These are phyloP conservation scores for Eragrostis tef DNA, from an alignment of 202 grass and related monocot species.

Conservation along the genomic window DNA sequence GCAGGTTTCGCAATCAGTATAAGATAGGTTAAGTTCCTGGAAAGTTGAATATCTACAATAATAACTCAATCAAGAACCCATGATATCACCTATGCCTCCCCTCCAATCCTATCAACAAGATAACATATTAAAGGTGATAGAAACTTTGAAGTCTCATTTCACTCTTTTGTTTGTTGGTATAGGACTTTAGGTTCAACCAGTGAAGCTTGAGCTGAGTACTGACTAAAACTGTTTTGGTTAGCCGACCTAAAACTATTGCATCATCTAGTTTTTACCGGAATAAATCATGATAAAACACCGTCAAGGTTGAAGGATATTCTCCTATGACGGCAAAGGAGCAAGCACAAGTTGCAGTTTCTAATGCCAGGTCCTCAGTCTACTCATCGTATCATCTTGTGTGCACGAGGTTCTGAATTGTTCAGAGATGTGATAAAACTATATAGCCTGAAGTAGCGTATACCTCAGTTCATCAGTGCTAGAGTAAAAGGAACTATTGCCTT, in stretches of 20 bases:
- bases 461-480: conserved; percentile 1
- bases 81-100: conserved; percentile 42
- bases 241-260: neutral
- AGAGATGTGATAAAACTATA: neutral
- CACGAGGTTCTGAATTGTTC: no score
- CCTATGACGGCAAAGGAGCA: neutral
- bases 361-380: neutral
- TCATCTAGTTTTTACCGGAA: neutral
- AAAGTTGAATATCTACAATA: neutral
- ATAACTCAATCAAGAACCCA: neutral
- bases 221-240: neutral
- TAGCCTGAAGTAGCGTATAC: neutral
- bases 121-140: conserved; percentile 32
- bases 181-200: neutral
- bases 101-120: conserved; percentile 34
- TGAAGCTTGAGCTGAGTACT: neutral
- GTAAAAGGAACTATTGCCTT: neutral
- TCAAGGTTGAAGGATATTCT: conserved; percentile 25
- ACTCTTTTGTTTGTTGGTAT: neutral
- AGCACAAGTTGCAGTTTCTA: neutral
- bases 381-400: neutral
- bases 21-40: conserved; percentile 10
- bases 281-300: neutral
- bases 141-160: conserved; percentile 2
- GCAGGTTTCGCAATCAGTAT: neutral